A percentile compares a stretch with the other conserved stretches of the same genome.
phyloP scores from a whole-genome alignment of 805 yeast genomes.

The Scheffersomyces ergatensis region DNA sequence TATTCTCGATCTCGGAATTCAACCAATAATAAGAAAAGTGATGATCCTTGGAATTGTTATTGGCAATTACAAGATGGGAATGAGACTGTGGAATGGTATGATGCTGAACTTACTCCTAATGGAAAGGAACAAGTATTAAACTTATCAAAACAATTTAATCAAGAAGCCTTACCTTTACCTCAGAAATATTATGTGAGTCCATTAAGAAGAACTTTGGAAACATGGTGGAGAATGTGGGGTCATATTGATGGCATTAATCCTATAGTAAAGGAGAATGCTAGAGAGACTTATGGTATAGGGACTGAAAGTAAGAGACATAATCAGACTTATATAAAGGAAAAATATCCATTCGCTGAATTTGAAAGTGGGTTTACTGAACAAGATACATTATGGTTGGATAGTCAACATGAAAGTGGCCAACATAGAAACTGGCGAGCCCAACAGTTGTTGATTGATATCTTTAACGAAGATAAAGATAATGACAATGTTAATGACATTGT shows the following conservation, averaged over 20 bases:
- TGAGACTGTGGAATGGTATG: slow-evolving; percentile 25
- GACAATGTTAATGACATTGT: slow-evolving; percentile 14
- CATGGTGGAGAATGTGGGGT: slow-evolving; percentile 26
- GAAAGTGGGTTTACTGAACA: slow-evolving; percentile 22
- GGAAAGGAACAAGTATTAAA: slow-evolving; percentile 17
- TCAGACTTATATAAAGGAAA: slow-evolving; percentile 14
- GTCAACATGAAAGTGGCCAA: slow-evolving; percentile 21
- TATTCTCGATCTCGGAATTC: slow-evolving; percentile 12
- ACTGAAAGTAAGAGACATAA: slow-evolving; percentile 27
- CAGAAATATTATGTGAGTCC: slow-evolving; percentile 28
- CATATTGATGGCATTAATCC: slow-evolving; percentile 17
- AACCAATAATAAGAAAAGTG: slow-evolving; percentile 7
- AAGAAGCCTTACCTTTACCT: slow-evolving; percentile 20
- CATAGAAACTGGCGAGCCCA: slow-evolving; percentile 26
- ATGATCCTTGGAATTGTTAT: slow-evolving; percentile 22
- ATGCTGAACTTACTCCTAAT: slow-evolving; percentile 24
- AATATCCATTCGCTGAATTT: slow-evolving; percentile 19
- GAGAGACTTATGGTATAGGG: slow-evolving; percentile 34
- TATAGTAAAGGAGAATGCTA: slow-evolving; percentile 21
- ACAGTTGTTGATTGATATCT: slow-evolving; percentile 24
- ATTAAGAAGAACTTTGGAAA: slow-evolving; percentile 26
- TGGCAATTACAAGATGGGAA: slow-evolving; percentile 22
- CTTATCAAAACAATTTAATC: slow-evolving; percentile 11
- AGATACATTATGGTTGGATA: slow-evolving; percentile 22
- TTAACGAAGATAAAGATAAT: slow-evolving; percentile 5